Percentiles rank a stretch among this genome's conserved stretches.
Evolutionary conservation across 805 yeast genomes (phyloP).

Genomic region (Ogataea saltuana): DNA sequence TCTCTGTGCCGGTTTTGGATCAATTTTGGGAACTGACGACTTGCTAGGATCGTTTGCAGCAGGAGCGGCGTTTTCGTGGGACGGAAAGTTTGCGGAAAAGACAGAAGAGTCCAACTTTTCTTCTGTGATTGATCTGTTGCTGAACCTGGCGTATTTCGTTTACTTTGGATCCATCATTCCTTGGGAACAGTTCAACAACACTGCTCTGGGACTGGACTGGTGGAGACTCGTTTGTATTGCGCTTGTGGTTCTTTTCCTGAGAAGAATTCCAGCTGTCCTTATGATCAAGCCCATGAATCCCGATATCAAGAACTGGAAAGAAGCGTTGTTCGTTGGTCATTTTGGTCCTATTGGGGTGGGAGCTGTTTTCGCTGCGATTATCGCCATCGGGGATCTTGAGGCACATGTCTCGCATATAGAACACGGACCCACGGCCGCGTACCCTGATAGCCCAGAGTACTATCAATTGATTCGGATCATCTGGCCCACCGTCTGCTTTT

Average conservation of each 20-base stretch:
- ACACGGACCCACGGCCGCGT: conserved; percentile 36
- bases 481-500: conserved; percentile 56
- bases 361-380: conserved; percentile 38
- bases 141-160: conserved; percentile 66
- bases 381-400: conserved; percentile 37
- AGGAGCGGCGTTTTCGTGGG: conserved; percentile 75
- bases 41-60: conserved; percentile 72
- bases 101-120: conserved; percentile 65
- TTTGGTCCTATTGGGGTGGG: conserved; percentile 72
- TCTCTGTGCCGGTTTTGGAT: conserved; percentile 61
- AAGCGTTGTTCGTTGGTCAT: conserved; percentile 71
- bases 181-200: conserved; percentile 60
- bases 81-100: conserved; percentile 60
- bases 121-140: conserved; percentile 61
- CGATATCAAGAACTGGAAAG: conserved; percentile 62
- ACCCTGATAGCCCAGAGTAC: conserved; percentile 31
- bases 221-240: conserved; percentile 58
- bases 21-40: conserved; percentile 71
- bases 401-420: conserved; percentile 39
- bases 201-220: conserved; percentile 44
- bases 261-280: conserved; percentile 58
- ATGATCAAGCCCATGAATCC: conserved; percentile 59
- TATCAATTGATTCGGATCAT: conserved; percentile 36
- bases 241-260: conserved; percentile 48
- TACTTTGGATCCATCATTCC: conserved; percentile 73